Percentiles rank a stretch among this genome's conserved stretches.
phyloP scores from a whole-genome alignment of 208 protist species.

The Crithidia thermophila region DNA sequence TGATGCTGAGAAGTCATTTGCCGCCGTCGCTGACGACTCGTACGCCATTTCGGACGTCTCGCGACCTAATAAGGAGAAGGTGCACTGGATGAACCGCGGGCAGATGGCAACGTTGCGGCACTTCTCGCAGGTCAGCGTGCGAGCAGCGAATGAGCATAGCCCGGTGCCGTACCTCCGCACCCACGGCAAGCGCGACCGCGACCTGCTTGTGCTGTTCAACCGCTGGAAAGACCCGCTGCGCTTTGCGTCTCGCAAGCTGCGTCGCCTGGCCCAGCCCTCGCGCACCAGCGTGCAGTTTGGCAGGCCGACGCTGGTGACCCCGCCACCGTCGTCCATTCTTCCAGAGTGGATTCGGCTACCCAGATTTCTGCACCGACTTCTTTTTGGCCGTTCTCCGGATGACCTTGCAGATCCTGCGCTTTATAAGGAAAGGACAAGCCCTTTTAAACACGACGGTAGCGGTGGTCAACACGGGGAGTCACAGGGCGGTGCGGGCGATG shows the following conservation, averaged over 20 bases:
- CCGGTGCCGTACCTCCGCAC: slow-evolving; percentile 56
- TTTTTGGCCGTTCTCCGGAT: slow-evolving; percentile 14
- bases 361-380: background rate
- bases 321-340: background rate
- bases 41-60: background rate
- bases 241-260: background rate
- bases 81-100: slow-evolving; percentile 24
- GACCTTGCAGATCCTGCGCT: background rate
- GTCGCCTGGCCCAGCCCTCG: background rate
- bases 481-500: too few species aligned
- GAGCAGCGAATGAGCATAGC: slow-evolving; percentile 40
- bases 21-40: background rate
- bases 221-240: background rate
- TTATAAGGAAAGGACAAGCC: too few species aligned
- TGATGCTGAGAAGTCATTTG: background rate
- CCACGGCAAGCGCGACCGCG: slow-evolving; percentile 46
- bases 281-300: slow-evolving; percentile 8
- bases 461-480: too few species aligned
- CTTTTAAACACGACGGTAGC: too few species aligned
- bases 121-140: slow-evolving; percentile 59
- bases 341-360: slow-evolving; percentile 1
- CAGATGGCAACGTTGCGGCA: slow-evolving; percentile 49
- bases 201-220: slow-evolving; percentile 51
- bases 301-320: slow-evolving; percentile 1
- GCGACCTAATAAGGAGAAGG: slow-evolving; percentile 10